Evolutionary conservation across 345 rosid species (phyloP), one percentile per base, ranked within the genome.

Genomic region (Corchorus olitorius): DNA sequence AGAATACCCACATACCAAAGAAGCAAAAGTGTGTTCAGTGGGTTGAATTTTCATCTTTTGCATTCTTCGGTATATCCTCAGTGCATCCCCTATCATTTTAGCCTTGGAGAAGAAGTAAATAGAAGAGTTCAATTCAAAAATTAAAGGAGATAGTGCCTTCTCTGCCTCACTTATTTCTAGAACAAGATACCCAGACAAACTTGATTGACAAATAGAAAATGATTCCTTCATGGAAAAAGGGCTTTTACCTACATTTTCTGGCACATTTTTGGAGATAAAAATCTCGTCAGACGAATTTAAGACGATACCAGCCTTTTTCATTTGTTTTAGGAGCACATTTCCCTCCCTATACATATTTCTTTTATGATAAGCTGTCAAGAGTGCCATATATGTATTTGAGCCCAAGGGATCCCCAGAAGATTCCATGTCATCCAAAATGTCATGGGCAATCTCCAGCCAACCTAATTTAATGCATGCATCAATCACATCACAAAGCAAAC

Each of bases 391-490:
- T 2, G 86, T 35, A 60, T 60, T 55, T 77, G 78, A 75, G 22
- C 72, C 82, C 77, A 86, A 63, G 39, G 84, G 76, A 81, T 70
- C 74, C 46, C 92, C 93, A 22, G 84, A 85, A 19, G 82, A 77
- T 82, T 85, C 88, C 84, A 85, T 82, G 81, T 90, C 96, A 81
- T 95, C 98, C 84, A 93, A 85, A 78, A 93, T 87, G 83, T 95
- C 99, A 78, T 92, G 98, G 75, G 94, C 98, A 78, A 90, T 82
- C 74, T 90, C 94, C 81, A 82, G 80, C 96, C 97, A 93, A 78
- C 91, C 93, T 65, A 85, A 35, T 61, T 15, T 75, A 78, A 93
- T 81, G 83, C 89, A 90, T 65, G 92, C 91, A 74, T 83, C 84
- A 76, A 92, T 75, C 11, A 92, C 89, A 46, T 86, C 85, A 22